Evolutionary conservation across 2,329 filamentous ascomycete species (phyloP).

Genomic region (Verticillium tricorpus): DNA sequence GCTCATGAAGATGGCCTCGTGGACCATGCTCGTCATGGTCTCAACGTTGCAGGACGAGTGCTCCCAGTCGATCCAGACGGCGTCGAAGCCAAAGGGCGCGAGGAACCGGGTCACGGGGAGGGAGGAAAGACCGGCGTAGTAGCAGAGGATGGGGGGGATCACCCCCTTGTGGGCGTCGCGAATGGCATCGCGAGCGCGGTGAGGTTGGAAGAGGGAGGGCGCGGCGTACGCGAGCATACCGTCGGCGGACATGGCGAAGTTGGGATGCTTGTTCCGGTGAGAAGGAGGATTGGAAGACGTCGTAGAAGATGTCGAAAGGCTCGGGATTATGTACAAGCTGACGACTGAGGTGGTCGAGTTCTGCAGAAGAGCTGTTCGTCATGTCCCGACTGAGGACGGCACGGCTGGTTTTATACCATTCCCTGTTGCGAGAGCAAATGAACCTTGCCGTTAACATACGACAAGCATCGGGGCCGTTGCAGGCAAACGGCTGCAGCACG

Average conservation of each 20-base stretch:
- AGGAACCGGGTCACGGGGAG: constrained; percentile 33
- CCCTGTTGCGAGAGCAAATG: background rate
- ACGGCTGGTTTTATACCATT: background rate
- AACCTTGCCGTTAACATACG: background rate
- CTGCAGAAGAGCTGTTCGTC: background rate
- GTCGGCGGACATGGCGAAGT: background rate
- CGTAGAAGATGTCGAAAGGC: background rate
- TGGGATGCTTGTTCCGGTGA: background rate
- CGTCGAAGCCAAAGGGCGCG: constrained; percentile 37
- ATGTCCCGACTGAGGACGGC: background rate
- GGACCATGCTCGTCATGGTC: constrained; percentile 46
- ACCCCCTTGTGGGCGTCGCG: constrained; percentile 40
- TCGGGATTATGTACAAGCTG: background rate
- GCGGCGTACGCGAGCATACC: constrained; percentile 36
- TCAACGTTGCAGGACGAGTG: constrained; percentile 39
- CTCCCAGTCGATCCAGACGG: constrained; percentile 44
- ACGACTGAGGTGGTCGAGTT: background rate
- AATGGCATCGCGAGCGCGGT: constrained; percentile 37
- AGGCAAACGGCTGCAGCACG: background rate
- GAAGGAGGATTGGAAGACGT: background rate
- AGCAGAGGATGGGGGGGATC: constrained; percentile 37
- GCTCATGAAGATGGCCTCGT: constrained; percentile 41
- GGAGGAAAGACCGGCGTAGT: constrained; percentile 35
- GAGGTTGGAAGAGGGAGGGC: constrained; percentile 41
- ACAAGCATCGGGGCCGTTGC: background rate